A percentile compares a stretch with the other conserved stretches of the same genome.
phyloP scores from a whole-genome alignment of 2,329 filamentous ascomycete species.

The Ceratocystis eucalypticola region DNA sequence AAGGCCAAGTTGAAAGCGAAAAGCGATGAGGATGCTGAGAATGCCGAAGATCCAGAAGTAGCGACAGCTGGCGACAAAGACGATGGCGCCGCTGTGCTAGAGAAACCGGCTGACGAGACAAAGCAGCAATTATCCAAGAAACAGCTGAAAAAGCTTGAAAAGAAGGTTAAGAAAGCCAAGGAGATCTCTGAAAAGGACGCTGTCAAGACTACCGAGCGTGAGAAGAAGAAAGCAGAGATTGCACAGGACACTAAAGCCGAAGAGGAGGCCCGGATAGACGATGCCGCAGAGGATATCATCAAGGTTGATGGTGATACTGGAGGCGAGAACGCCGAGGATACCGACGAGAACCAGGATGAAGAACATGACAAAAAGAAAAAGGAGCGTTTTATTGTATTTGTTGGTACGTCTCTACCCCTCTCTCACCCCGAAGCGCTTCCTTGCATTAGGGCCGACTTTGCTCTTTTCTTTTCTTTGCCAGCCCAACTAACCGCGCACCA shows the following conservation, averaged over 20 bases:
- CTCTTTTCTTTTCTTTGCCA: constrained; percentile 5
- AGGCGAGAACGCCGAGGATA: constrained; percentile 22
- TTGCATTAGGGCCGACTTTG: constrained; percentile 17
- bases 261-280: constrained; percentile 12
- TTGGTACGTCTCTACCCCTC: constrained; percentile 37
- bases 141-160: constrained; percentile 25
- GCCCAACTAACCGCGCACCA: constrained; percentile 20
- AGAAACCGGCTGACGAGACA: background rate
- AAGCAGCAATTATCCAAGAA: constrained; percentile 23
- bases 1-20: constrained; percentile 18
- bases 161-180: constrained; percentile 24
- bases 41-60: constrained; percentile 9
- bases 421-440: background rate
- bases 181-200: constrained; percentile 26
- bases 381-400: constrained; percentile 62
- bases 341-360: constrained; percentile 24
- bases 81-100: constrained; percentile 19
- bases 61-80: constrained; percentile 20
- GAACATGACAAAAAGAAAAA: constrained; percentile 24
- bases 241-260: constrained; percentile 19
- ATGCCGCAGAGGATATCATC: constrained; percentile 21
- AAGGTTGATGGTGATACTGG: constrained; percentile 23
- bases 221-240: constrained; percentile 22
- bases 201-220: constrained; percentile 20
- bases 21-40: background rate